A percentile compares a stretch with the other conserved stretches of the same genome.
These are phyloP conservation scores for Jaminaea rosea DNA, from an alignment of 1,284 basidiomycete species.

Conservation along the genomic window DNA sequence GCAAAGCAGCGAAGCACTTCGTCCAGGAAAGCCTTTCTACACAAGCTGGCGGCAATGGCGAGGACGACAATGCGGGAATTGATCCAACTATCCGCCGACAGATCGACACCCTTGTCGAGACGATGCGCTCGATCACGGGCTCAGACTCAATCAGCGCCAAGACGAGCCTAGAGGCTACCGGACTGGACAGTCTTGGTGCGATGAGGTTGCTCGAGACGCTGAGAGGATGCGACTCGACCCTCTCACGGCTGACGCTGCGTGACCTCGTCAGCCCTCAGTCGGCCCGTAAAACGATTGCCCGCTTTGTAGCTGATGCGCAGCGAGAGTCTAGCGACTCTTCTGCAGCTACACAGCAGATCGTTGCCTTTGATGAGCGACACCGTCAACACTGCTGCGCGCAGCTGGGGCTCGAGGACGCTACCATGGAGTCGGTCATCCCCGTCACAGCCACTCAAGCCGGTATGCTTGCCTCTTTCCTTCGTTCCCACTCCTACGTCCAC, in stretches of 20 bases:
- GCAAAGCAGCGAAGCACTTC: background rate
- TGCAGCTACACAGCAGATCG: background rate
- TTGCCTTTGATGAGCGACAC: background rate
- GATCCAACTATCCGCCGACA: too few species aligned
- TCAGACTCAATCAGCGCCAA: background rate
- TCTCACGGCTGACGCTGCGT: background rate
- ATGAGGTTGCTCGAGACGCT: conserved; percentile 12
- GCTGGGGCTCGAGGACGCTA: too few species aligned
- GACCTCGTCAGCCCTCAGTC: background rate
- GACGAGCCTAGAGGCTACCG: conserved; percentile 3
- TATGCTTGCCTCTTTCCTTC: conserved; percentile 11
- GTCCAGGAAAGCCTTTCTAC: background rate
- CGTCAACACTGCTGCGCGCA: background rate
- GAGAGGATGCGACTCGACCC: background rate
- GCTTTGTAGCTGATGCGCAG: too few species aligned
- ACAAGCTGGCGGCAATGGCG: background rate
- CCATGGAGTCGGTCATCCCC: background rate
- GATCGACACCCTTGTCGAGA: background rate
- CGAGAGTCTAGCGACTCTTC: too few species aligned
- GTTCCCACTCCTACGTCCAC: conserved; percentile 1
- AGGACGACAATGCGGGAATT: background rate
- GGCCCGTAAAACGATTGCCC: too few species aligned
- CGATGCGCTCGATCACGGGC: background rate
- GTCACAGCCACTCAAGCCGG: conserved; percentile 15
- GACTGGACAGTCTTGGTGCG: conserved; percentile 11